These are phyloP conservation scores for Monosporascus sp. DNA, from an alignment of 2,329 filamentous ascomycete species.

Conservation along the genomic window DNA sequence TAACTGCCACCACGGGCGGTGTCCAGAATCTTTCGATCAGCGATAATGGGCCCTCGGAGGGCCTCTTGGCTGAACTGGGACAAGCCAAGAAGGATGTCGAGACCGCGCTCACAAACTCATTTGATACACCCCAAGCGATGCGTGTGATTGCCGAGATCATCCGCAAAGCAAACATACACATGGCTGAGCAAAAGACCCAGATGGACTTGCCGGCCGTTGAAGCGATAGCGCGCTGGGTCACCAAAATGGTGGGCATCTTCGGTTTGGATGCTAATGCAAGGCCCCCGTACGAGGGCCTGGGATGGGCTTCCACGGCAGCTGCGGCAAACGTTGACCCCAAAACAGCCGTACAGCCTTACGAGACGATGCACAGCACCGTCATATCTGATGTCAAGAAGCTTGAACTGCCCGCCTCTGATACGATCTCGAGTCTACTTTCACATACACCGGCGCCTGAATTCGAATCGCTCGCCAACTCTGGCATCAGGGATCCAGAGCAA, in stretches of 20 bases:
- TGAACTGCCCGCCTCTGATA: constrained; percentile 41
- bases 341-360: constrained; percentile 43
- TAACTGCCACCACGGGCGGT: constrained; percentile 15
- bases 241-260: constrained; percentile 76
- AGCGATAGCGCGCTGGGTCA: constrained; percentile 70
- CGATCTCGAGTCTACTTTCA: constrained; percentile 37
- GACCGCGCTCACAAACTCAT: constrained; percentile 70
- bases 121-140: constrained; percentile 81
- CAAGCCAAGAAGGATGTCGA: constrained; percentile 51
- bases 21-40: constrained; percentile 35
- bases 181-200: constrained; percentile 41
- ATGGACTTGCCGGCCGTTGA: constrained; percentile 44
- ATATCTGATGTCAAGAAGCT: constrained; percentile 41
- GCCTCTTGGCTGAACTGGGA: constrained; percentile 37
- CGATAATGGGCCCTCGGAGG: constrained; percentile 25
- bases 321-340: constrained; percentile 38
- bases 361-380: constrained; percentile 39
- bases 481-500: constrained; percentile 47
- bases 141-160: constrained; percentile 72
- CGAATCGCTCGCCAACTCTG: constrained; percentile 36
- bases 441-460: constrained; percentile 43
- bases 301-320: constrained; percentile 43
- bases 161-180: constrained; percentile 65
- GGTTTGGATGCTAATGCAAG: constrained; percentile 65
- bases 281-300: constrained; percentile 50